Conservation (phyloP, 192 early-diverging fungal genomes). For the Podila epigama region DNA sequence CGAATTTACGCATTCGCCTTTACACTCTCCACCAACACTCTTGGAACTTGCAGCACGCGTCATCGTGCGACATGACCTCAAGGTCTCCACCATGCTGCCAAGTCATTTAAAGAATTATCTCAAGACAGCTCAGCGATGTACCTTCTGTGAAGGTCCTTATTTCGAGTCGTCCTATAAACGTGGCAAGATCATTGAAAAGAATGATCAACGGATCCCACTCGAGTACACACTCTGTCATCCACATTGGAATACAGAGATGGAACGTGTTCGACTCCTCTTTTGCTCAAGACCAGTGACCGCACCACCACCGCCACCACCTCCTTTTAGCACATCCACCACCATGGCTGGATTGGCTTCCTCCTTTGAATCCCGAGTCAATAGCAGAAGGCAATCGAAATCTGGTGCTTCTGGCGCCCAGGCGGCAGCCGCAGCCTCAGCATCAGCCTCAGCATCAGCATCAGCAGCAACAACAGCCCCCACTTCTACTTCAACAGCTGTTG, state of each 20-base stretch:
- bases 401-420: too few relatives aligned
- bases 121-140: slow-evolving; percentile 63
- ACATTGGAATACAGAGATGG: slow-evolving; percentile 76
- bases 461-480: too few relatives aligned
- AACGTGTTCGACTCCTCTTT: slow-evolving; percentile 72
- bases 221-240: slow-evolving; percentile 76
- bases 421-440: too few relatives aligned
- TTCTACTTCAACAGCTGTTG: too few relatives aligned
- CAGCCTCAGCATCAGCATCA: too few relatives aligned
- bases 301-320: slow-evolving; percentile 42
- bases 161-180: slow-evolving; percentile 69
- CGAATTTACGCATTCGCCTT: slow-evolving; percentile 49
- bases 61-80: slow-evolving; percentile 67
- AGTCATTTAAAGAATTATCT: slow-evolving; percentile 70
- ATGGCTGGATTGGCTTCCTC: neutral
- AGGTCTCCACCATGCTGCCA: slow-evolving; percentile 37
- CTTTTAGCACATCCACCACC: slow-evolving; percentile 55
- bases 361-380: neutral
- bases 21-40: slow-evolving; percentile 65
- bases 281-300: slow-evolving; percentile 62
- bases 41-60: slow-evolving; percentile 80
- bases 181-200: slow-evolving; percentile 67
- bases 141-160: slow-evolving; percentile 81
- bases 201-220: slow-evolving; percentile 56
- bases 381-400: too few relatives aligned